Conservation (phyloP, 2,329 filamentous ascomycete species). For the Corniculantispora saksenae region DNA sequence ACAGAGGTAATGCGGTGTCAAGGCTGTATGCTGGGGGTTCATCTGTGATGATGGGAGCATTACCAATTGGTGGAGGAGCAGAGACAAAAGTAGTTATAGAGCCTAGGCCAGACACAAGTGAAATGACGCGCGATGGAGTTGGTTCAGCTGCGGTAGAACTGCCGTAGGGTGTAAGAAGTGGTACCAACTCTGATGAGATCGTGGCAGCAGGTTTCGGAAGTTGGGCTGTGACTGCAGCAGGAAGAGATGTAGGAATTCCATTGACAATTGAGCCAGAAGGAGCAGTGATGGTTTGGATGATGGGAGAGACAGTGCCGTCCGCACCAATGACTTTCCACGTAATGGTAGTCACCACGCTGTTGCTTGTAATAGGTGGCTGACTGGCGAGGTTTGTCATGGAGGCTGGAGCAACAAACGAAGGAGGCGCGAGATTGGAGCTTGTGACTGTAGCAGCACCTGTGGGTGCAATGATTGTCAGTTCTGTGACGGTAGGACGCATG, state of each 20-base stretch:
- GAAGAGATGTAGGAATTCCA: background rate
- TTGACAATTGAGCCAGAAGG: background rate
- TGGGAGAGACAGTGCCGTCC: slow-evolving; percentile 10
- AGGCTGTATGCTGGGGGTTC: slow-evolving; percentile 16
- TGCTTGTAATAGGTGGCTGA: slow-evolving; percentile 28
- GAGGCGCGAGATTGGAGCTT: slow-evolving; percentile 23
- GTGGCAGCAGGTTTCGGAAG: background rate
- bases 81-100: slow-evolving; percentile 4
- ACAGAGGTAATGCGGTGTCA: background rate
- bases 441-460: background rate
- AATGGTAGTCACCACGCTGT: slow-evolving; percentile 13
- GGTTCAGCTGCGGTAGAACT: background rate
- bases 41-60: background rate
- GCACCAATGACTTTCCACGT: slow-evolving; percentile 13
- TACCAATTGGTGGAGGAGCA: background rate
- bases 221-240: slow-evolving; percentile 7
- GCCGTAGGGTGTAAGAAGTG: slow-evolving; percentile 4
- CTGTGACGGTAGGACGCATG: slow-evolving; percentile 31
- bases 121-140: background rate
- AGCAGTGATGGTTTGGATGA: slow-evolving; percentile 9
- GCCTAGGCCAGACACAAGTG: slow-evolving; percentile 9
- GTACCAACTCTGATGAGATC: background rate
- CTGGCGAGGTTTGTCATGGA: slow-evolving; percentile 33
- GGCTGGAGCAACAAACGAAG: slow-evolving; percentile 21
- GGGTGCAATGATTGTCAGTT: slow-evolving; percentile 33